phyloP scores from a whole-genome alignment of 2,329 filamentous ascomycete species.

The Trematosphaeria pertusa region DNA sequence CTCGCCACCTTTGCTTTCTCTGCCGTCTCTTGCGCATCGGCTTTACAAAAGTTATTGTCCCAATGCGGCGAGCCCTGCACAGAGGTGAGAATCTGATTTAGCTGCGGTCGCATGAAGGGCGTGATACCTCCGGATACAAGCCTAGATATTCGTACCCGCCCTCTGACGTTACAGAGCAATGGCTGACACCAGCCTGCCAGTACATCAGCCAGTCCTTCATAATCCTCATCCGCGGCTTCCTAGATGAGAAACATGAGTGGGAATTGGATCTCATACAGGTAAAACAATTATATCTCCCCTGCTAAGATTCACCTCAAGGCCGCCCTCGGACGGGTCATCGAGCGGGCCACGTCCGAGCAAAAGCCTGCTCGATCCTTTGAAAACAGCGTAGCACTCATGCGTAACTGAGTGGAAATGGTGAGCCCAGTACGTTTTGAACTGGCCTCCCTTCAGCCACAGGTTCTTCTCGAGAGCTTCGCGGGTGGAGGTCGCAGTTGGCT shows the following conservation, averaged over 20 bases:
- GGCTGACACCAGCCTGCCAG: slow-evolving; percentile 31
- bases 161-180: slow-evolving; percentile 26
- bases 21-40: slow-evolving; percentile 19
- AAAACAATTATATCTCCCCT: slow-evolving; percentile 20
- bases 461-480: slow-evolving; percentile 23
- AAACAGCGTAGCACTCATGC: slow-evolving; percentile 31
- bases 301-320: slow-evolving; percentile 15
- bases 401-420: slow-evolving; percentile 33
- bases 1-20: slow-evolving; percentile 18
- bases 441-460: slow-evolving; percentile 28
- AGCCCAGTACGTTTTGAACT: slow-evolving; percentile 24
- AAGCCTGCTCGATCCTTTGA: slow-evolving; percentile 20
- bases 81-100: not conserved
- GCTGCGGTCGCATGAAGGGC: not conserved
- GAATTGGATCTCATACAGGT: slow-evolving; percentile 16
- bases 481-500: slow-evolving; percentile 23
- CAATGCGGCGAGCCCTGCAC: slow-evolving; percentile 25
- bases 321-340: slow-evolving; percentile 13
- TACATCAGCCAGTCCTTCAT: slow-evolving; percentile 4
- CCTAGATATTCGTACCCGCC: slow-evolving; percentile 34
- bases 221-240: not conserved
- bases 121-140: slow-evolving; percentile 27
- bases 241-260: not conserved
- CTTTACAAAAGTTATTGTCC: slow-evolving; percentile 34
- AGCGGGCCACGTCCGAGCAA: slow-evolving; percentile 22